Evolutionary conservation across 306 rosid genomes (phyloP).

Genomic region (Delonix regia): DNA sequence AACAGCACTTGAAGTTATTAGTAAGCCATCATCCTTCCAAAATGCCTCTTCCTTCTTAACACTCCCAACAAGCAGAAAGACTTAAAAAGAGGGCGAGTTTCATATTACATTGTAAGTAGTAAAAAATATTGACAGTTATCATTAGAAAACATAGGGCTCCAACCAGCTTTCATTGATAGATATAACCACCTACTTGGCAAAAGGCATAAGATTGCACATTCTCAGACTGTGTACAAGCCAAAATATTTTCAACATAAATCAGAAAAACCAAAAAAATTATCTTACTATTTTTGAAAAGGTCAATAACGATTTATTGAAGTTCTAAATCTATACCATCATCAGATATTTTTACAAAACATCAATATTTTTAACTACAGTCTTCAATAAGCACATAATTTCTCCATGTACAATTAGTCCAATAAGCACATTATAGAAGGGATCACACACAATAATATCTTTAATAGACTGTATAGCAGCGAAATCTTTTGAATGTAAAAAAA

Average conservation of each 20-base stretch:
- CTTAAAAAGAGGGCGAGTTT: neutral
- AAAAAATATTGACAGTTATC: neutral
- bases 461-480: conserved; percentile 12
- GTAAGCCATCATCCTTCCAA: conserved; percentile 13
- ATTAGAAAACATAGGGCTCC: neutral
- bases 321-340: conserved; percentile 7
- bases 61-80: neutral
- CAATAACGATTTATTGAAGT: conserved; percentile 29
- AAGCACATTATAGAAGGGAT: conserved; percentile 30
- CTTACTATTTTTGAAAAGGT: neutral
- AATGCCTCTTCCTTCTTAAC: neutral
- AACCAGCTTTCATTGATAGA: conserved; percentile 9
- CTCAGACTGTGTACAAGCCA: neutral
- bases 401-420: conserved; percentile 18
- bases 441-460: conserved; percentile 8
- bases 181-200: conserved; percentile 5
- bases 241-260: conserved; percentile 9
- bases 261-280: neutral
- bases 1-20: conserved; percentile 10
- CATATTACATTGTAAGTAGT: neutral
- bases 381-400: conserved; percentile 29
- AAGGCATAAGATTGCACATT: neutral
- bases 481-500: conserved; percentile 30
- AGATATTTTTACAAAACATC: conserved; percentile 11
- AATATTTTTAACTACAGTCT: conserved; percentile 16